Base-by-base conservation (phyloP, 192 early-diverging fungal species). In the Coemansia sp. region DNA sequence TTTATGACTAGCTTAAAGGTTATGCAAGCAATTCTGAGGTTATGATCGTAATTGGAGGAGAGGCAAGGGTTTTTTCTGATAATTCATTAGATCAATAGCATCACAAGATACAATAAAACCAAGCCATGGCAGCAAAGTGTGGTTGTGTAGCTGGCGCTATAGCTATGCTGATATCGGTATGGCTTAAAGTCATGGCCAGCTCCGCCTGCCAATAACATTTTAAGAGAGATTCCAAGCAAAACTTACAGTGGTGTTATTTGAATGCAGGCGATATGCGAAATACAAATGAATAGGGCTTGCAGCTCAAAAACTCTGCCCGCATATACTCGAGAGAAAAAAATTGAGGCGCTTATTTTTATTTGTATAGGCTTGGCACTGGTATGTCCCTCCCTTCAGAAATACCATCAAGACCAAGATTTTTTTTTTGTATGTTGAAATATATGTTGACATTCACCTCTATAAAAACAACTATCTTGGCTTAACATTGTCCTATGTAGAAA, bases 401-500 rank as follows among this genome's bases (percentile, higher is more conserved):
- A 27, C 27, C 27, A 27, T 3, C 27, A 27, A 2, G 27, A 27
- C 27, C 27, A 30, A 9, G 36, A 20, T 31, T 22, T 20, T 68
- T 63, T 23, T 63, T 23, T 50, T 33, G 53, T 33, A 60, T 30
- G n/a, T n/a, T n/a, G 29, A 5, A 67, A 21, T 51, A 32, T 59
- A 52, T 57, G 27, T 36, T 21, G 50, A 31, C 51, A 27, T 51
- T 29, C 24, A 54, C 25, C 19, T 50, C 50, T 22, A 58, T 57
- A 46, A 54, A 57, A 51, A 39, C 11, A 42, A 39, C 7, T 39
- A 22, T 30, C 21, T 17, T 61, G 22, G 64, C 52, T 51, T 14
- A 27, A 24, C 64, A 75, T 75, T 75, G 74, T 75, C 66, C 74
- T 62, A 19, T 70, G 74, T 32, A 70, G 27, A 27, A 65, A 65